A percentile compares a stretch with the other conserved stretches of the same genome.
Evolutionary conservation across 75 land plant species (phyloP).

Genomic region (Selaginella moellendorffii): DNA sequence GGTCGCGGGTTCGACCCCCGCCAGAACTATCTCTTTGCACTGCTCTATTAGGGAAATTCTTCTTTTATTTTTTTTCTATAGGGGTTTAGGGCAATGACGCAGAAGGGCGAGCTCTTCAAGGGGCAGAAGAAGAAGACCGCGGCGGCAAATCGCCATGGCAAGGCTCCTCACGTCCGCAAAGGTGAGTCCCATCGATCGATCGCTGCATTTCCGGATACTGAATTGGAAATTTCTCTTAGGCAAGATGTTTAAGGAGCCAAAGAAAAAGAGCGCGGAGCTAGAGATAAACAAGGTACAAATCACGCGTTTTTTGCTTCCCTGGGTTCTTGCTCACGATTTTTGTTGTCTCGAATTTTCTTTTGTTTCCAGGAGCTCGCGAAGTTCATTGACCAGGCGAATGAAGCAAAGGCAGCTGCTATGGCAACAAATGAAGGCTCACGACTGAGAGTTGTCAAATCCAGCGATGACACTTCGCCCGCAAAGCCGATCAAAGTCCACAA

Average conservation of each 20-base stretch:
- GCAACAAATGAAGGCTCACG: slow-evolving; percentile 73
- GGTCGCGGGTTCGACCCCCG: slow-evolving; percentile 1
- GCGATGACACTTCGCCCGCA: slow-evolving; percentile 11
- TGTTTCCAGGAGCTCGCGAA: slow-evolving; percentile 50
- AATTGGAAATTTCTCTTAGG: slow-evolving; percentile 28
- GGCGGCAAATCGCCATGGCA: slow-evolving; percentile 85
- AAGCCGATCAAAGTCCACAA: slow-evolving; percentile 9
- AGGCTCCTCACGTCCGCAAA: slow-evolving; percentile 41
- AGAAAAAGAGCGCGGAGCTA: slow-evolving; percentile 39
- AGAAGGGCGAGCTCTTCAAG: slow-evolving; percentile 68
- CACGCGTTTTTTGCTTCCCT: not conserved
- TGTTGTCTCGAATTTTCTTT: not conserved
- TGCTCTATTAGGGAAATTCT: no score
- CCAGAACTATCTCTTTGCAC: no score
- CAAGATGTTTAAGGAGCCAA: slow-evolving; percentile 45
- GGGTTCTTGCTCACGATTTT: not conserved
- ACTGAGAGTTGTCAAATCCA: slow-evolving; percentile 25
- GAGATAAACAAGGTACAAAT: slow-evolving; percentile 36
- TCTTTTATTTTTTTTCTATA: no score
- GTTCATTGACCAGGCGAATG: slow-evolving; percentile 77
- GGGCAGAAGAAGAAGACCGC: slow-evolving; percentile 59
- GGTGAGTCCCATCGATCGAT: slow-evolving; percentile 22
- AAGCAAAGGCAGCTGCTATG: slow-evolving; percentile 56
- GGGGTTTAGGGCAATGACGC: slow-evolving; percentile 42
- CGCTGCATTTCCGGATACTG: not conserved